Evolutionary conservation across 2,329 filamentous ascomycete species (phyloP).

Genomic region (Exophiala calicioides): DNA sequence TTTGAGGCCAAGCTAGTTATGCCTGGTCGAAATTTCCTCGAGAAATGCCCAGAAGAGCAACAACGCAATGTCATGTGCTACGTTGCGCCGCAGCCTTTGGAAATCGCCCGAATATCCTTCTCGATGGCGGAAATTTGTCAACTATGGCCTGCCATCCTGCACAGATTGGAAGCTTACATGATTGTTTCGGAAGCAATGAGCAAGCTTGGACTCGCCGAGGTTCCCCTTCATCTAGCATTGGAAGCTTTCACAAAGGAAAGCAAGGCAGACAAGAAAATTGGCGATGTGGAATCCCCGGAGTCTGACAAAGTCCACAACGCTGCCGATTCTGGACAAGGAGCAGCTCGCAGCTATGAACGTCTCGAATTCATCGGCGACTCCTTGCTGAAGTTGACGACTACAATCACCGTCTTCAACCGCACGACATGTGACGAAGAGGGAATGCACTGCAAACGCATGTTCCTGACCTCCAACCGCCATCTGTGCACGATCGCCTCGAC

Average conservation of each 20-base stretch:
- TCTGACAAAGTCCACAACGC: too few species aligned
- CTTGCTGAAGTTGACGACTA: constrained; percentile 94
- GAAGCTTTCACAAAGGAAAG: constrained; percentile 93
- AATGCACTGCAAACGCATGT: constrained; percentile 88
- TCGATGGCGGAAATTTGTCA: constrained; percentile 72
- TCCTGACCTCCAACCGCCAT: constrained; percentile 87
- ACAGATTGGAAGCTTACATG: constrained; percentile 77
- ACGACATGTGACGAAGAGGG: constrained; percentile 78
- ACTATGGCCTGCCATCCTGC: constrained; percentile 79
- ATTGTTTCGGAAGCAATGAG: constrained; percentile 75
- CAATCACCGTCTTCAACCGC: constrained; percentile 77
- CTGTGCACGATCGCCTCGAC: constrained; percentile 75
- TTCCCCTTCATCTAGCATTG: constrained; percentile 66
- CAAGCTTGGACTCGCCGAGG: constrained; percentile 64
- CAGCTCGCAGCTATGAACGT: constrained; percentile 93
- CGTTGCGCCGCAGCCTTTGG: constrained; percentile 74
- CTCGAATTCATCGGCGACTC: constrained; percentile 91
- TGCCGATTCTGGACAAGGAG: constrained; percentile 63
- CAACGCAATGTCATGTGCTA: constrained; percentile 56
- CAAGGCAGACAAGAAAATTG: constrained; percentile 75
- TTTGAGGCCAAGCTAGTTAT: constrained; percentile 72
- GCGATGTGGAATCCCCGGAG: too few species aligned
- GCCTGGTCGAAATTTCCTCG: constrained; percentile 80
- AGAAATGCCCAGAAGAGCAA: constrained; percentile 61
- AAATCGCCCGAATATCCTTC: constrained; percentile 73